These are phyloP conservation scores for Chrysanthemum lavandulifolium DNA, from an alignment of 129 eudicot genomes.

Conservation along the genomic window DNA sequence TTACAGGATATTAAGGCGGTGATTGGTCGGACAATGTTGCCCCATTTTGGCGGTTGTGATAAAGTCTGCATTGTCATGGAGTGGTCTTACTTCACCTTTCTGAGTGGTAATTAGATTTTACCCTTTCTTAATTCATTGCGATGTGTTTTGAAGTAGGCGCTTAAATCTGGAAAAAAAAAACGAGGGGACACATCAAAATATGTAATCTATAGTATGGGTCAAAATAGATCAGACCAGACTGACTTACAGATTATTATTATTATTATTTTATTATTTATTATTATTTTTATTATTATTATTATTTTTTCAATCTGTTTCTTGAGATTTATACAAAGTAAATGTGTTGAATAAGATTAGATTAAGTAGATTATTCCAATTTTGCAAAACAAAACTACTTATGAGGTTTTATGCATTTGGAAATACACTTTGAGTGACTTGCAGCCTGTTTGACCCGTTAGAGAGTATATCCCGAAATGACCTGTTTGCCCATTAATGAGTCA, in stretches of 20 bases:
- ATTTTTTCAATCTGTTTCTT: too few relatives aligned
- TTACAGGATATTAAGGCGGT: constrained; percentile 68
- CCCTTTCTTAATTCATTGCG: neutral
- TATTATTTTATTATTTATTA: too few relatives aligned
- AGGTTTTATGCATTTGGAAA: constrained; percentile 7
- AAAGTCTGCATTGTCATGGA: constrained; percentile 83
- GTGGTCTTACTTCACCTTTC: constrained; percentile 78
- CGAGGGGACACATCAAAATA: neutral
- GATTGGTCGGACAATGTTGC: constrained; percentile 96
- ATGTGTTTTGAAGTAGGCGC: neutral
- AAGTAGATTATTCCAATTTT: too few relatives aligned
- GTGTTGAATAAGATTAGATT: too few relatives aligned
- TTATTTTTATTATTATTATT: too few relatives aligned
- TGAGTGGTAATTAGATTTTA: constrained; percentile 63
- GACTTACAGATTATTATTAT: too few relatives aligned
- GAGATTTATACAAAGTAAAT: too few relatives aligned
- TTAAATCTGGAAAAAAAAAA: neutral
- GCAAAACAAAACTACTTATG: neutral
- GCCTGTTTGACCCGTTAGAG: neutral
- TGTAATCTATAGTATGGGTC: neutral
- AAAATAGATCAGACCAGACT: too few relatives aligned
- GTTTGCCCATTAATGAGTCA: too few relatives aligned
- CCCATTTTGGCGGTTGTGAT: constrained; percentile 98
- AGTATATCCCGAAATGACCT: too few relatives aligned
- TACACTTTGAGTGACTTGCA: neutral